Percentiles rank a stretch among this genome's conserved stretches.
Evolutionary conservation across 129 eudicot species (phyloP).

Genomic region (carrot (Daucus carota)): DNA sequence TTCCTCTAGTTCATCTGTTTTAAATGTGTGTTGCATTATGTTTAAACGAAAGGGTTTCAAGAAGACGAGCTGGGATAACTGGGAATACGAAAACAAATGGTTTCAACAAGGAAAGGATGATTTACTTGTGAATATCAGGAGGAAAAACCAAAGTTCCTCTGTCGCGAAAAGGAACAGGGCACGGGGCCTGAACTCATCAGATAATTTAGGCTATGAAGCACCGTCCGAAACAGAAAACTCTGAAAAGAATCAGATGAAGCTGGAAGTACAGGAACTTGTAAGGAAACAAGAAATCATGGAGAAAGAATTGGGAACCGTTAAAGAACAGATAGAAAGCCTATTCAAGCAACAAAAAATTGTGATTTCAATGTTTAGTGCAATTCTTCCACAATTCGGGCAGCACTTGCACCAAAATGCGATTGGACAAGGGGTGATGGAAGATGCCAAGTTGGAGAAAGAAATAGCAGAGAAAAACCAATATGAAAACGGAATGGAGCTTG

Average conservation of each 20-base stretch:
- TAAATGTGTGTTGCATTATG: background rate
- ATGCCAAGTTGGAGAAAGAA: background rate
- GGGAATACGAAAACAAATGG: conserved; percentile 24
- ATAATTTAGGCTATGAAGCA: background rate
- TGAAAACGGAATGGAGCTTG: background rate
- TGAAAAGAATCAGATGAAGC: background rate
- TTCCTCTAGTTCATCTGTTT: background rate
- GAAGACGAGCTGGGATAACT: conserved; percentile 23
- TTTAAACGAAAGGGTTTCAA: conserved; percentile 23
- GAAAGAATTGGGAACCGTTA: background rate
- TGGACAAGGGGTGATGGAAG: background rate
- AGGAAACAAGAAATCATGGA: conserved; percentile 11
- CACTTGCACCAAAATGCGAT: background rate
- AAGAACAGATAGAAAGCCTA: background rate
- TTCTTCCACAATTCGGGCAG: background rate
- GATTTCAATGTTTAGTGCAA: conserved; percentile 3
- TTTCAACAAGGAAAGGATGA: conserved; percentile 23
- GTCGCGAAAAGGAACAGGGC: background rate
- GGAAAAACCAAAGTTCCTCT: conserved; percentile 7
- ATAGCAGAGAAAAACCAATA: no score
- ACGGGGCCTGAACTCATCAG: background rate
- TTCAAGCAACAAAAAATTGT: conserved; percentile 8
- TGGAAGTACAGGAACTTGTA: conserved; percentile 7
- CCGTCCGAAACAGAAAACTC: background rate
- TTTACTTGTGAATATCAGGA: conserved; percentile 23